These are phyloP conservation scores for Penicillium occitanis DNA, from an alignment of 2,329 filamentous ascomycete species.

Conservation along the genomic window DNA sequence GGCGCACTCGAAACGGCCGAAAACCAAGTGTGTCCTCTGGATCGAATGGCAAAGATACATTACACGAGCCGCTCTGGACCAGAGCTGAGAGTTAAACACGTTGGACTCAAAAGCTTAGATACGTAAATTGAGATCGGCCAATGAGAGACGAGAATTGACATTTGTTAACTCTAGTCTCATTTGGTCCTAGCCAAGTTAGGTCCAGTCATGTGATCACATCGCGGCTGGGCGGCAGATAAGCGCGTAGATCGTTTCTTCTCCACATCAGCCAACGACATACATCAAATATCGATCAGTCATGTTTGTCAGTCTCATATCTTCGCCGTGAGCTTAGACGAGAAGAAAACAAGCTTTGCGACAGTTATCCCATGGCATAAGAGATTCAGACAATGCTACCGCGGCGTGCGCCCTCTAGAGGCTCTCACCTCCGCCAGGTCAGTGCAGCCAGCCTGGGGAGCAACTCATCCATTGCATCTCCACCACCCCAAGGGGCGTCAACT, in stretches of 20 bases:
- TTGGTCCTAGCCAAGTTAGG: not conserved
- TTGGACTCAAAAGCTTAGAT: too few relatives aligned
- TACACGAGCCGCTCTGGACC: too few relatives aligned
- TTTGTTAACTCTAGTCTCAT: not conserved
- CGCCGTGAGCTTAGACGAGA: not conserved
- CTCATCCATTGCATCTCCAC: slow-evolving; percentile 31
- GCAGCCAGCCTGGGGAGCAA: slow-evolving; percentile 41
- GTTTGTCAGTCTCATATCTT: not conserved
- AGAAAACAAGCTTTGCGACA: not conserved
- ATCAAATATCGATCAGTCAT: not conserved
- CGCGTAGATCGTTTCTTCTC: not conserved
- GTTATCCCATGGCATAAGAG: not conserved
- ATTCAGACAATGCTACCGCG: slow-evolving; percentile 37
- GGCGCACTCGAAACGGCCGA: not conserved
- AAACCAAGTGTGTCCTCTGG: not conserved
- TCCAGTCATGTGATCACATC: not conserved
- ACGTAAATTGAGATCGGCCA: not conserved
- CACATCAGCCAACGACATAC: not conserved
- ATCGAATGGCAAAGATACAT: not conserved
- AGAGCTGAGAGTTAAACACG: too few relatives aligned
- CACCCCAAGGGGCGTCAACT: slow-evolving; percentile 25
- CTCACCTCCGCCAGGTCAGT: slow-evolving; percentile 44
- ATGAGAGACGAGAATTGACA: not conserved
- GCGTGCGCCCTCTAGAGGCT: slow-evolving; percentile 41
- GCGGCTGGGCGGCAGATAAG: slow-evolving; percentile 9